Base-by-base conservation (phyloP, 148 eudicot species). In the Mesembryanthemum crystallinum region DNA sequence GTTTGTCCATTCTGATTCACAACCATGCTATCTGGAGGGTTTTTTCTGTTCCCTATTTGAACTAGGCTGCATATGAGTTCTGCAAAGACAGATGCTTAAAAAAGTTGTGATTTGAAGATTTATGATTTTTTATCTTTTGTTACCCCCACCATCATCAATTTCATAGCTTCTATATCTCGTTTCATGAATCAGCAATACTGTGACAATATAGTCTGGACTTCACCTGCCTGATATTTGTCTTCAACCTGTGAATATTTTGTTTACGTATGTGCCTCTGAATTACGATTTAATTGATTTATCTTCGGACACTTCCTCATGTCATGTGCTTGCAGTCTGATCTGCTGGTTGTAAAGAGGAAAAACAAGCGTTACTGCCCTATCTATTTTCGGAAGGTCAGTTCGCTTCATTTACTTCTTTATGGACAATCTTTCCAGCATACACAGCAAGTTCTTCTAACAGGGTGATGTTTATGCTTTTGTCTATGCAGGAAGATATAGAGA, bases 401-500 rank as follows among this genome's bases (percentile, higher is more conserved):
- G 54, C 45, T 18, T 39, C 73, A 23, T 73, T 58, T 57, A n/a
- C 29, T 65, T 67, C 52, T 13, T 12, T 20, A 11, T 20, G 9
- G 43, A 30, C 39, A 20, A 27, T 58, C 13, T 61, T 32, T 69
- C 24, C 5, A 35, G 59, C 28, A 18, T 37, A 66, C 73, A 69
- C n/a, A 25, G 60, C 30, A 14, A 65, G 47, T 58, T 67, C 60
- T 20, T 17, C 77, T 77, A 51, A 77, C 81, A 73, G 66, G 11
- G 45, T 71, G 54, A 33, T 45, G 42, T n/a, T 58, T 39, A 33
- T 67, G 65, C 25, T 42, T 74, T 70, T 2, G n/a, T 67, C 62
- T 37, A 75, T 71, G 73, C 91, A 94, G 98, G 98, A 94, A 84
- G 98, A 94, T 85, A 80, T 94, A 75, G 98, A 94, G 84, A 91